phyloP scores from a whole-genome alignment of 192 early-diverging fungal genomes.

The Dimargaris xerosporica region DNA sequence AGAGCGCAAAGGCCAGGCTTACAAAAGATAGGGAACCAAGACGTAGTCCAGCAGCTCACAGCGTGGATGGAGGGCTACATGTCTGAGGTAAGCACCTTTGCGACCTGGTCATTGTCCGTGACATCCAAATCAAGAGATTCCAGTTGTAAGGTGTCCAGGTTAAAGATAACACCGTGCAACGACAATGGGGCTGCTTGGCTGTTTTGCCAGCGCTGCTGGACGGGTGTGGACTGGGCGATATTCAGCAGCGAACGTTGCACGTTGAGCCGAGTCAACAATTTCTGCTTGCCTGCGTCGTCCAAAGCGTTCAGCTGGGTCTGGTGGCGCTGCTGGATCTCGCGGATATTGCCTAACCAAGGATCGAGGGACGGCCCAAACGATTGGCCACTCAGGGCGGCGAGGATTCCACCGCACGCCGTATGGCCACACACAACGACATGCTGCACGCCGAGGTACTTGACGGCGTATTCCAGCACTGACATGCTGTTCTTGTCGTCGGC shows the following conservation, averaged over 20 bases:
- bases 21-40: too few species aligned
- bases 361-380: slow-evolving; percentile 61
- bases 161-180: neutral
- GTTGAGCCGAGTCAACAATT: neutral
- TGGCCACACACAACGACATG: slow-evolving; percentile 89
- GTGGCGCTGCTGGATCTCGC: neutral
- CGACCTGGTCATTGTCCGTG: too few species aligned
- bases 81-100: too few species aligned
- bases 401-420: slow-evolving; percentile 58
- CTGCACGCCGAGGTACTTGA: slow-evolving; percentile 79
- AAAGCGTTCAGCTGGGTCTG: neutral
- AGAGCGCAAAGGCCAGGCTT: too few species aligned
- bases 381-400: slow-evolving; percentile 36
- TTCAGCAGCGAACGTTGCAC: neutral
- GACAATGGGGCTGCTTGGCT: neutral
- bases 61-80: too few species aligned
- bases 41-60: too few species aligned
- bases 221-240: neutral
- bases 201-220: neutral
- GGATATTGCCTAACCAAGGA: slow-evolving; percentile 54
- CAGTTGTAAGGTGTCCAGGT: neutral
- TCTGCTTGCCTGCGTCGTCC: too few species aligned
- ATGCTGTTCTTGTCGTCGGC: slow-evolving; percentile 68
- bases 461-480: slow-evolving; percentile 86
- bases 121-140: neutral